These are phyloP conservation scores for Juncus effusus DNA, from an alignment of 176 grass and related monocot species.

Conservation along the genomic window DNA sequence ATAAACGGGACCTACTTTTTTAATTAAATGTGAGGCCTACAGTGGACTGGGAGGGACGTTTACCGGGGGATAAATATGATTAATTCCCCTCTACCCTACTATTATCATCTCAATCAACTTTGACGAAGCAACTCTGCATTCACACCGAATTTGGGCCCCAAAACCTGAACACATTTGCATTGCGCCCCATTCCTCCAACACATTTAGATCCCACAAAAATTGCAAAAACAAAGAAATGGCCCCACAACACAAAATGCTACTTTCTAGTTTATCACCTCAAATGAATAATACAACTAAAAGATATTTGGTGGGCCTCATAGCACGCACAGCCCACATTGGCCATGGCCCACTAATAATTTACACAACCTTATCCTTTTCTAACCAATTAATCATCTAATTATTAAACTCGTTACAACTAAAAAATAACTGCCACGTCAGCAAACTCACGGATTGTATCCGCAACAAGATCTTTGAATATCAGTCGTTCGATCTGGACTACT, in stretches of 20 bases:
- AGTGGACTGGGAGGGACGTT: no score
- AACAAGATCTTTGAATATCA: slow-evolving; percentile 82
- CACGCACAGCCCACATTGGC: slow-evolving; percentile 13
- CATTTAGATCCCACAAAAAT: no score
- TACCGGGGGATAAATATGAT: no score
- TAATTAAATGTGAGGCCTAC: no score
- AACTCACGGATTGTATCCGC: slow-evolving; percentile 75
- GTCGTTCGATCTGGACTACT: slow-evolving; percentile 68
- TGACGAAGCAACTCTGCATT: background rate
- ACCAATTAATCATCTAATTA: slow-evolving; percentile 63
- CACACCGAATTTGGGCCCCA: no score
- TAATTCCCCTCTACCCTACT: background rate
- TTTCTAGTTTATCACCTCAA: slow-evolving; percentile 28
- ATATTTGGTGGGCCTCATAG: slow-evolving; percentile 19
- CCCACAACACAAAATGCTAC: background rate
- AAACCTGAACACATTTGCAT: no score
- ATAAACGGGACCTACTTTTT: no score
- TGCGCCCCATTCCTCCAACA: no score
- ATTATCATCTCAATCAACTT: background rate
- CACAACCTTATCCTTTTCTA: background rate
- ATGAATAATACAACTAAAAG: slow-evolving; percentile 4
- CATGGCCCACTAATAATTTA: slow-evolving; percentile 7
- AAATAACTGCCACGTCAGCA: slow-evolving; percentile 25
- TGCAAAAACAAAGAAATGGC: no score
- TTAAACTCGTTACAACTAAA: slow-evolving; percentile 24